Percentiles rank a stretch among this genome's conserved stretches.
phyloP scores from a whole-genome alignment of 2,329 filamentous ascomycete species.

The Atkinsonella texensis region DNA sequence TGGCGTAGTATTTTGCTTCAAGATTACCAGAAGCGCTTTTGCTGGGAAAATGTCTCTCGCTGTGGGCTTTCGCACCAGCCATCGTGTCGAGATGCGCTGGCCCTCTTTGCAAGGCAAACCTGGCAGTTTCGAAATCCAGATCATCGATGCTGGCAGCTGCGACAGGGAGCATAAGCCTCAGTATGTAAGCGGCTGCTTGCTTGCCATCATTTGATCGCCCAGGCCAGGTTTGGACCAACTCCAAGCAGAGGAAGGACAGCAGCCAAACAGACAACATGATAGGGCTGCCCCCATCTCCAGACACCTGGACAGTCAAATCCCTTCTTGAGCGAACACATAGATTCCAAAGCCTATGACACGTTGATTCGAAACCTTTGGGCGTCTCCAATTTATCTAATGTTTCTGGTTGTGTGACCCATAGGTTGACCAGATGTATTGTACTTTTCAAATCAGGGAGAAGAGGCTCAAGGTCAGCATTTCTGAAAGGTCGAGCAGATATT shows the following conservation, averaged over 20 bases:
- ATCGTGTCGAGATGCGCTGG: slow-evolving; percentile 19
- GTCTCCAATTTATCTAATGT: background rate
- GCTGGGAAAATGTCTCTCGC: background rate
- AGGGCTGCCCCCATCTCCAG: slow-evolving; percentile 11
- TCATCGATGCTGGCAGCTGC: slow-evolving; percentile 38
- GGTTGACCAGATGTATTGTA: slow-evolving; percentile 14
- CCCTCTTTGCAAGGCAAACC: slow-evolving; percentile 50
- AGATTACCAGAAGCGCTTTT: slow-evolving; percentile 17
- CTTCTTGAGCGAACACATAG: slow-evolving; percentile 40
- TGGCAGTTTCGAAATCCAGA: slow-evolving; percentile 43
- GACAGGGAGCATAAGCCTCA: slow-evolving; percentile 58
- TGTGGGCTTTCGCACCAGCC: background rate
- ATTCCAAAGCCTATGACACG: slow-evolving; percentile 56
- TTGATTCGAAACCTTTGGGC: slow-evolving; percentile 35
- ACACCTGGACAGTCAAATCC: slow-evolving; percentile 10
- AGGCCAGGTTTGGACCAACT: slow-evolving; percentile 34
- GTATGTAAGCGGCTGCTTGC: slow-evolving; percentile 39
- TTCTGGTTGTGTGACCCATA: slow-evolving; percentile 1
- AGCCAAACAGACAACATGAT: slow-evolving; percentile 30
- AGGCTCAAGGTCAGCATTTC: slow-evolving; percentile 29
- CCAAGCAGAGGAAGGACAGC: slow-evolving; percentile 57
- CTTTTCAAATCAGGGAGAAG: slow-evolving; percentile 19
- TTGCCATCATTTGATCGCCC: slow-evolving; percentile 13
- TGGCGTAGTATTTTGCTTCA: slow-evolving; percentile 49
- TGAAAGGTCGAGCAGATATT: slow-evolving; percentile 8